phyloP scores from a whole-genome alignment of 1,284 basidiomycete genomes.

The Leccinum pseudoinsigne region DNA sequence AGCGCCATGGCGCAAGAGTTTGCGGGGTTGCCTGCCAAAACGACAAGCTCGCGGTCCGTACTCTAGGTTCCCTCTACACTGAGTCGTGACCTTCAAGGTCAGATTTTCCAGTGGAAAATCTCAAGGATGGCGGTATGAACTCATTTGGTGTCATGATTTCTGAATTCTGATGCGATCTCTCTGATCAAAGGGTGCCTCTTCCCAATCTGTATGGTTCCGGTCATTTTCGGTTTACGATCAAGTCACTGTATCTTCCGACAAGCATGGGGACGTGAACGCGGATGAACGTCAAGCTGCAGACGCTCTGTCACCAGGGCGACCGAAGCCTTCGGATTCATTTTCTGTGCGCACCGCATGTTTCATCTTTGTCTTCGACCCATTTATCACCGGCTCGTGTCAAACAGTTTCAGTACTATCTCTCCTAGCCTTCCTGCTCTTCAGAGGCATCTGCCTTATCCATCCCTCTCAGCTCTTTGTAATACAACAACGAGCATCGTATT shows the following conservation, averaged over 20 bases:
- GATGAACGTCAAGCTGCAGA: too few relatives aligned
- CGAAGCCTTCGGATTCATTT: constrained; percentile 33
- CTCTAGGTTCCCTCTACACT: neutral
- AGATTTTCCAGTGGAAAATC: too few relatives aligned
- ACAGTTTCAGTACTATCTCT: constrained; percentile 31
- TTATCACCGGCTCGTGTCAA: neutral
- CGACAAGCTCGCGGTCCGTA: constrained; percentile 69
- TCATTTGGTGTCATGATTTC: too few relatives aligned
- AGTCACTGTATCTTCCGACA: too few relatives aligned
- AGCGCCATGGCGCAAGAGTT: constrained; percentile 66
- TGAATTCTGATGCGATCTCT: too few relatives aligned
- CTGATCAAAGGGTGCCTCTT: too few relatives aligned
- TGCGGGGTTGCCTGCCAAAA: constrained; percentile 43
- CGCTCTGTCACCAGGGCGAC: too few relatives aligned
- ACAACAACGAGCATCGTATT: constrained; percentile 34
- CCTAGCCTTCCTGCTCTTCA: constrained; percentile 29
- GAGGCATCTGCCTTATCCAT: constrained; percentile 29
- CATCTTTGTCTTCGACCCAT: neutral
- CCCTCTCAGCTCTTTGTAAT: constrained; percentile 31
- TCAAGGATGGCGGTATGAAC: too few relatives aligned
- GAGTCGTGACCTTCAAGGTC: neutral
- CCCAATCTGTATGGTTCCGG: too few relatives aligned
- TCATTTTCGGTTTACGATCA: too few relatives aligned
- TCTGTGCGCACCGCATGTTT: constrained; percentile 39
- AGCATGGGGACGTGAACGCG: too few relatives aligned